phyloP scores from a whole-genome alignment of 2,329 filamentous ascomycete genomes.

The Exophiala alcalophila region DNA sequence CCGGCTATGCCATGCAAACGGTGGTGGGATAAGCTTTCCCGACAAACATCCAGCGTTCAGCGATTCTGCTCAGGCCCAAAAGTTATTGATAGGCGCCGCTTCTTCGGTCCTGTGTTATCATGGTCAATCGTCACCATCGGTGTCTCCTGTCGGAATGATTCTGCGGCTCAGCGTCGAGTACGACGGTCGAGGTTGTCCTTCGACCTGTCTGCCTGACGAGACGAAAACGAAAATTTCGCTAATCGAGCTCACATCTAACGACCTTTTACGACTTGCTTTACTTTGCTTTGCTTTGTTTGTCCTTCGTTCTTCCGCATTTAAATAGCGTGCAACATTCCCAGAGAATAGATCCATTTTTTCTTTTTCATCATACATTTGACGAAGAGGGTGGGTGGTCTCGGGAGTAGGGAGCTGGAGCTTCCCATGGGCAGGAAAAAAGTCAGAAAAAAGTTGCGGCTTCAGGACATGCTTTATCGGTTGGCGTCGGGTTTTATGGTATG shows the following conservation, averaged over 20 bases:
- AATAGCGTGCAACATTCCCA: conserved; percentile 23
- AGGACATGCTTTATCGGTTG: conserved; percentile 6
- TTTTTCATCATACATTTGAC: conserved; percentile 22
- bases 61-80: conserved; percentile 15
- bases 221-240: conserved; percentile 16
- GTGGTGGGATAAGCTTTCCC: conserved; percentile 26
- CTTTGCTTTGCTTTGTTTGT: conserved; percentile 23
- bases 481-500: conserved; percentile 13
- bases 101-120: conserved; percentile 21
- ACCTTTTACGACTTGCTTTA: conserved; percentile 22
- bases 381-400: conserved; percentile 19
- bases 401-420: too few relatives aligned
- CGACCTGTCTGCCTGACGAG: too few relatives aligned
- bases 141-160: too few relatives aligned
- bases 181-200: not conserved
- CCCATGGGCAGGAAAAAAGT: conserved; percentile 24
- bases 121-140: not conserved
- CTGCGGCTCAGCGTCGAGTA: not conserved
- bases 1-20: conserved; percentile 28
- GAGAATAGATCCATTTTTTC: conserved; percentile 20
- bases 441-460: conserved; percentile 20
- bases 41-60: conserved; percentile 22
- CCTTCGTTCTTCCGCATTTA: conserved; percentile 27
- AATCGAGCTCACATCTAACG: conserved; percentile 26
- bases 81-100: conserved; percentile 14